These are phyloP conservation scores for Plantago major DNA, from an alignment of 257 asterid species.

Conservation along the genomic window DNA sequence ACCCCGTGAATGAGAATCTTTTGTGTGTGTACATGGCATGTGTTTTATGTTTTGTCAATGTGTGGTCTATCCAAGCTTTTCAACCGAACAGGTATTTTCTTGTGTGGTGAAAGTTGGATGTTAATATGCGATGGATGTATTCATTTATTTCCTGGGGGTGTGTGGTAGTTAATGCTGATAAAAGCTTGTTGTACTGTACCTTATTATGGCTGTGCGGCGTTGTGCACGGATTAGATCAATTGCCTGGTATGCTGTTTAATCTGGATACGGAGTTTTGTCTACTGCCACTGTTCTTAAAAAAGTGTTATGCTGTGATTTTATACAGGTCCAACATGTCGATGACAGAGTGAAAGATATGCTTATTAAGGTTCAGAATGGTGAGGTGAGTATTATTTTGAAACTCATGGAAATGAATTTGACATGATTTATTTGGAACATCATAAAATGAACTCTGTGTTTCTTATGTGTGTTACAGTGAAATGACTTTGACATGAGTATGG, in stretches of 20 bases:
- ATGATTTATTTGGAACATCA: neutral
- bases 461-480: too few species aligned
- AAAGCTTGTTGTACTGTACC: neutral
- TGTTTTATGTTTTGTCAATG: neutral
- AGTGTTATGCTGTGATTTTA: slow-evolving; percentile 8
- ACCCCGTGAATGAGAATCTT: neutral
- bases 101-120: neutral
- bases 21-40: neutral
- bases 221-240: neutral
- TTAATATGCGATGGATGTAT: neutral
- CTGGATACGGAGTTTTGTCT: neutral
- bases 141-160: too few species aligned
- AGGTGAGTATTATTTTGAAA: slow-evolving; percentile 43
- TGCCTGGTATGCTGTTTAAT: neutral
- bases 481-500: neutral
- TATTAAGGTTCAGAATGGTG: slow-evolving; percentile 52
- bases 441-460: too few species aligned
- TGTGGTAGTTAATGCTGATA: neutral
- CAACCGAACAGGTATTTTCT: neutral
- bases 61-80: neutral
- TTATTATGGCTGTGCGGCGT: neutral
- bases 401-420: neutral
- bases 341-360: slow-evolving; percentile 71
- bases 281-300: neutral
- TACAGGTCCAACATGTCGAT: slow-evolving; percentile 64